These are phyloP conservation scores for Suillus subluteus DNA, from an alignment of 768 basidiomycete species.

Conservation along the genomic window DNA sequence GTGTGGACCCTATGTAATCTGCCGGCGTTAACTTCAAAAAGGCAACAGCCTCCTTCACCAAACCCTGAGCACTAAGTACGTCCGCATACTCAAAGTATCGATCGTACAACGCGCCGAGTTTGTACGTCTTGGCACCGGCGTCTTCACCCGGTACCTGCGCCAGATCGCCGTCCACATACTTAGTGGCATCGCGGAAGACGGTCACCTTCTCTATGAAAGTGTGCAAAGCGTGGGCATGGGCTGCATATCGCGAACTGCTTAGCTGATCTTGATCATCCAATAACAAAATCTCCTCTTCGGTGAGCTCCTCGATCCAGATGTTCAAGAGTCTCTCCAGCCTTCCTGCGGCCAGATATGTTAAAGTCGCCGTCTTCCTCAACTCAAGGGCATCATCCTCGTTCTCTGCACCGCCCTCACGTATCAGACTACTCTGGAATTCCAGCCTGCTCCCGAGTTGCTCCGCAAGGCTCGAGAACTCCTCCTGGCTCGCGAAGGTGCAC, in stretches of 20 bases:
- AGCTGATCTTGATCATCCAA: conserved; percentile 42
- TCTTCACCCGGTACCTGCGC: conserved; percentile 38
- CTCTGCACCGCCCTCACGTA: conserved; percentile 46
- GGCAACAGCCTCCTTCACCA: conserved; percentile 76
- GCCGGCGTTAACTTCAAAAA: conserved; percentile 81
- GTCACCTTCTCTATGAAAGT: conserved; percentile 97
- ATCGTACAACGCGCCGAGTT: conserved; percentile 86
- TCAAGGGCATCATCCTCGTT: conserved; percentile 40
- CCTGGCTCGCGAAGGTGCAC: conserved; percentile 87
- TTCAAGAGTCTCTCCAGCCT: conserved; percentile 84
- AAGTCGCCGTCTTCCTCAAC: conserved; percentile 83
- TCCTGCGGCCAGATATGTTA: conserved; percentile 92
- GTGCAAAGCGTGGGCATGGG: conserved; percentile 85
- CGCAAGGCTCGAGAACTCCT: conserved; percentile 85
- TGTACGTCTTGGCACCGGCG: conserved; percentile 64
- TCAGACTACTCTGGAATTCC: conserved; percentile 78
- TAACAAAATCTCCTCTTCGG: conserved; percentile 75
- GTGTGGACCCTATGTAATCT: conserved; percentile 69
- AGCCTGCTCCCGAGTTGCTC: conserved; percentile 92
- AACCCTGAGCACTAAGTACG: conserved; percentile 87
- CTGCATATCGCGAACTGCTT: conserved; percentile 66
- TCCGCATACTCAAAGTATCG: conserved; percentile 96
- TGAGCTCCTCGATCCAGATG: conserved; percentile 91
- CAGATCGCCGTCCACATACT: conserved; percentile 78
- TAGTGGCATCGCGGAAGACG: conserved; percentile 86